Base-by-base conservation (phyloP, 495 filamentous ascomycete genomes). In the Talaromyces nanjingensis region DNA sequence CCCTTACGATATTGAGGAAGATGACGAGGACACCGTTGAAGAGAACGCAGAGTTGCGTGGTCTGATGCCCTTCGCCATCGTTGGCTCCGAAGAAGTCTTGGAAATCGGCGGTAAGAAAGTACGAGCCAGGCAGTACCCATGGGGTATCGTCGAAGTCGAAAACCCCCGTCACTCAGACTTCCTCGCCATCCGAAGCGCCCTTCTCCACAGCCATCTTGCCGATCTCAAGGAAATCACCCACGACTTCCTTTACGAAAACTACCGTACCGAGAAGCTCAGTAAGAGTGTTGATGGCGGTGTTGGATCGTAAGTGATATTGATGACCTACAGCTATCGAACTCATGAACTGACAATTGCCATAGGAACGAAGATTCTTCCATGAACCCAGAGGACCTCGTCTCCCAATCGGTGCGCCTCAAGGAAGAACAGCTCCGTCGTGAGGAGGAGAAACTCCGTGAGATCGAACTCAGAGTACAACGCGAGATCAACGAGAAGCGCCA, bases 401-500 rank as follows among this genome's bases (percentile, higher is more conserved):
- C 90, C 59, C 94, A 98, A 77, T 97, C 93, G 47, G 93, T 98
- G 62, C 91, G 94, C 66, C 86, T 98, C 59, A 98, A 98, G 90
- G 94, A 98, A 76, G 94, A 98, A 79, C 94, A 98, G 76, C 90
- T 98, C 62, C 90, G 93, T 67, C 92, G 94, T 68, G 94, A 98
- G 80, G 94, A 98, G 81, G 96, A 98, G 88, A 98, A 98, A 84
- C 89, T 98, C 55, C 88, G 96, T 70, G 94, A 98, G 81, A 98
- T 98, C 73, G 94, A 98, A 73, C 79, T 96, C 81, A 98, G 98
- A 87, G 96, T 98, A 62, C 93, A 98, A 82, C 90, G 93, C 70
- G 94, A 98, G 80, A 98, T 98, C 80, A 96, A 96, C 77, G 94
- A 98, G 83, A 98, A 98, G 86, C 88, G 94, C 80, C 94, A 98